phyloP scores from a whole-genome alignment of 371 early-diverging fungal genomes.

The Apophysomyces ossiformis region DNA sequence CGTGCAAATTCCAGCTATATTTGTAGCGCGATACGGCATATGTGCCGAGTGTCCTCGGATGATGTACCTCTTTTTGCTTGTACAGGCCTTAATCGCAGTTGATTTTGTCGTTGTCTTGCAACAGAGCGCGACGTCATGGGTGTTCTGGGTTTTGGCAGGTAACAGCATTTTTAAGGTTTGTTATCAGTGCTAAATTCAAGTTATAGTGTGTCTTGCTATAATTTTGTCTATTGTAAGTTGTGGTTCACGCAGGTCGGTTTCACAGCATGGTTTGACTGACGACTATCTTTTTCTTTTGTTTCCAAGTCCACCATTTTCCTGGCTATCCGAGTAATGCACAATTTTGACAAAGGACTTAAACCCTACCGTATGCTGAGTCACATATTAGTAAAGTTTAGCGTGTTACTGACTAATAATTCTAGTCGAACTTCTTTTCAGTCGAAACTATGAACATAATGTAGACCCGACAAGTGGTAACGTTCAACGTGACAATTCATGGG shows the following conservation, averaged over 20 bases:
- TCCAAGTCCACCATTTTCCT: slow-evolving; percentile 39
- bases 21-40: slow-evolving; percentile 42
- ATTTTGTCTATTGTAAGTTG: slow-evolving; percentile 45
- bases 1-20: slow-evolving; percentile 40
- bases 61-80: slow-evolving; percentile 37
- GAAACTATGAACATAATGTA: slow-evolving; percentile 22
- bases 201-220: slow-evolving; percentile 49
- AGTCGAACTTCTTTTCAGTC: slow-evolving; percentile 31
- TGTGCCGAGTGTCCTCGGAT: slow-evolving; percentile 35
- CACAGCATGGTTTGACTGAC: neutral
- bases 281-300: slow-evolving; percentile 5
- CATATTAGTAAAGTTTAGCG: neutral
- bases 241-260: neutral
- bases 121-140: slow-evolving; percentile 48
- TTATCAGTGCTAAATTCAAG: neutral
- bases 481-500: slow-evolving; percentile 20
- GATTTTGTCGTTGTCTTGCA: slow-evolving; percentile 49
- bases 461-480: slow-evolving; percentile 6
- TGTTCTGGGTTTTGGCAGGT: slow-evolving; percentile 58
- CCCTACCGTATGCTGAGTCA: slow-evolving; percentile 44
- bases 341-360: slow-evolving; percentile 51
- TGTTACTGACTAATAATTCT: neutral
- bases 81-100: slow-evolving; percentile 37
- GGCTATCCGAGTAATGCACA: slow-evolving; percentile 31
- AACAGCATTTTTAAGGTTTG: slow-evolving; percentile 16